phyloP scores from a whole-genome alignment of 352 stramenopile genomes.

The Pythium dissotocum region DNA sequence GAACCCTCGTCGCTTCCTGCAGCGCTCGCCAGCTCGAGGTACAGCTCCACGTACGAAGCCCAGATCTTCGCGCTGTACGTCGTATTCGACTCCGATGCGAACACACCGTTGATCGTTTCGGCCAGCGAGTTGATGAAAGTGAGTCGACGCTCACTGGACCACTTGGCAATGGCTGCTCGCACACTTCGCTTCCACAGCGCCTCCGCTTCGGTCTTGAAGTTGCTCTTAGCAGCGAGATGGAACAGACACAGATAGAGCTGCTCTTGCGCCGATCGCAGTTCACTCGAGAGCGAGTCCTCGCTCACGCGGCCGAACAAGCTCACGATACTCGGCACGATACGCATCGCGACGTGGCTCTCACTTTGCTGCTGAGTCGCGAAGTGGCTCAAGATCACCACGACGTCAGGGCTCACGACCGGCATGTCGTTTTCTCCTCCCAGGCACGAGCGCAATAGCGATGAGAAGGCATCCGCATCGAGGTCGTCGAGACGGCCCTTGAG shows the following conservation, averaged over 20 bases:
- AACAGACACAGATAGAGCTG: slow-evolving; percentile 63
- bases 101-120: slow-evolving; percentile 46
- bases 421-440: slow-evolving; percentile 43
- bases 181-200: slow-evolving; percentile 51
- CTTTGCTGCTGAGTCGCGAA: slow-evolving; percentile 57
- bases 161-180: slow-evolving; percentile 37
- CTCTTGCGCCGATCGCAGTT: slow-evolving; percentile 56
- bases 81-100: background rate
- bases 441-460: slow-evolving; percentile 48
- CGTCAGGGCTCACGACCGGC: slow-evolving; percentile 67
- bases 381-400: slow-evolving; percentile 71
- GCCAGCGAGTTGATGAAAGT: slow-evolving; percentile 51
- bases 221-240: slow-evolving; percentile 54
- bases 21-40: slow-evolving; percentile 17
- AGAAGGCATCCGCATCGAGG: slow-evolving; percentile 51
- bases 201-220: slow-evolving; percentile 48
- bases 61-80: slow-evolving; percentile 25
- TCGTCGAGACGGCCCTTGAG: slow-evolving; percentile 74
- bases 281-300: slow-evolving; percentile 32
- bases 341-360: slow-evolving; percentile 48
- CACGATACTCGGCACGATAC: slow-evolving; percentile 61
- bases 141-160: slow-evolving; percentile 36
- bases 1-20: slow-evolving; percentile 2
- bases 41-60: slow-evolving; percentile 27
- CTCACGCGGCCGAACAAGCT: slow-evolving; percentile 54